phyloP scores from a whole-genome alignment of 176 grass and related monocot genomes.

The Bolboschoenus planiculmis region DNA sequence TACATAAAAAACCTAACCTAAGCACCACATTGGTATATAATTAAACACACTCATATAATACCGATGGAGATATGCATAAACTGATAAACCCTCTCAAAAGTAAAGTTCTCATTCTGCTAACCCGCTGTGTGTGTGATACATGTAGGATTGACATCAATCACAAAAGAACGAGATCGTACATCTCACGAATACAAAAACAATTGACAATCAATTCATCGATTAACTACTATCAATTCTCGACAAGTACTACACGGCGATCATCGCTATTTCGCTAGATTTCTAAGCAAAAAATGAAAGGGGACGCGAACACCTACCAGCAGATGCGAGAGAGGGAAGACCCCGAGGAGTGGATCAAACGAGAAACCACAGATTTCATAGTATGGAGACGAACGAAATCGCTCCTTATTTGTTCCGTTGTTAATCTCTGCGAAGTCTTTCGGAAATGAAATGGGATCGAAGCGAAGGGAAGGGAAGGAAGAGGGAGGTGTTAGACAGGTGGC shows the following conservation, averaged over 20 bases:
- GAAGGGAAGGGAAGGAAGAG: neutral
- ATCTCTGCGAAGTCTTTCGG: neutral
- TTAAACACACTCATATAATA: neutral
- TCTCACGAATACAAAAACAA: neutral
- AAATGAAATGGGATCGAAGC: neutral
- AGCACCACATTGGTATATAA: neutral
- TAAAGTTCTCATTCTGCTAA: neutral
- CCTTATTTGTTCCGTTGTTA: neutral
- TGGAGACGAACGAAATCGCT: neutral
- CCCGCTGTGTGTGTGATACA: neutral
- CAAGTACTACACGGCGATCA: neutral
- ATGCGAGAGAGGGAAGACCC: slow-evolving; percentile 28
- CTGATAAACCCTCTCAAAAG: neutral
- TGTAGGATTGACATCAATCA: neutral
- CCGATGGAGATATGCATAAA: neutral
- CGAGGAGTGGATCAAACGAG: slow-evolving; percentile 43
- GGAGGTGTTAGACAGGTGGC: neutral
- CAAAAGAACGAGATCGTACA: neutral
- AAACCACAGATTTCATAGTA: slow-evolving; percentile 47
- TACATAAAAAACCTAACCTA: neutral
- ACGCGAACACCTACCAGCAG: slow-evolving; percentile 15
- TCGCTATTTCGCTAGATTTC: neutral
- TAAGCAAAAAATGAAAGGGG: neutral
- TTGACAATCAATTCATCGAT: neutral
- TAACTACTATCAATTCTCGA: neutral